Evolutionary conservation across 768 basidiomycete species (phyloP).

Genomic region (Mycena chlorophos): DNA sequence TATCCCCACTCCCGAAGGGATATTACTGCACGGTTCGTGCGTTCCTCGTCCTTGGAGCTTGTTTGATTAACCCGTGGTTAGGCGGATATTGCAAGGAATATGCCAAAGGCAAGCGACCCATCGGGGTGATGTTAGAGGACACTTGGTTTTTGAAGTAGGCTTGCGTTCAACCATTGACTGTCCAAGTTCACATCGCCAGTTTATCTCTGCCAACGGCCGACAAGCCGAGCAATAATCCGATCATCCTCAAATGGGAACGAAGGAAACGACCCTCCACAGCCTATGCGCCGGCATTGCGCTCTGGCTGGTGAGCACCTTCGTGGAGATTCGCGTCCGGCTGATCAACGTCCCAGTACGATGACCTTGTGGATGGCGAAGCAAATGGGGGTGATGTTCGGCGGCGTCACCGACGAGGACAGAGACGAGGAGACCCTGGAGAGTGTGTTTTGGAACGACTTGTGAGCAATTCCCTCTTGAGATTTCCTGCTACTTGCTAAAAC

Average conservation of each 20-base stretch:
- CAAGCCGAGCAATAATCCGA: slow-evolving; percentile 44
- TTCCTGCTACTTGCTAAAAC: not conserved
- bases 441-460: slow-evolving; percentile 88
- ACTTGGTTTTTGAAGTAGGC: slow-evolving; percentile 79
- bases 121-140: slow-evolving; percentile 88
- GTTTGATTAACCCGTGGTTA: slow-evolving; percentile 27
- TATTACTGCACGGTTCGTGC: slow-evolving; percentile 73
- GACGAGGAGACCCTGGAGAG: slow-evolving; percentile 84
- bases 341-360: slow-evolving; percentile 55
- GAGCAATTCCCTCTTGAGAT: slow-evolving; percentile 26
- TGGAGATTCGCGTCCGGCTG: not conserved
- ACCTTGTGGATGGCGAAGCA: slow-evolving; percentile 67
- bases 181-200: not conserved
- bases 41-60: not conserved
- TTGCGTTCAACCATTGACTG: slow-evolving; percentile 7
- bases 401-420: slow-evolving; percentile 83
- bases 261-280: slow-evolving; percentile 71
- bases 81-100: slow-evolving; percentile 94
- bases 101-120: slow-evolving; percentile 75
- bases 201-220: slow-evolving; percentile 24
- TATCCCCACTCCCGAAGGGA: slow-evolving; percentile 72
- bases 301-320: slow-evolving; percentile 50
- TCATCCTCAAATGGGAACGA: slow-evolving; percentile 81
- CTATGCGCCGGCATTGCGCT: slow-evolving; percentile 69
- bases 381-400: slow-evolving; percentile 83